phyloP scores from a whole-genome alignment of 768 basidiomycete genomes.

The Suillus cothurnatus region DNA sequence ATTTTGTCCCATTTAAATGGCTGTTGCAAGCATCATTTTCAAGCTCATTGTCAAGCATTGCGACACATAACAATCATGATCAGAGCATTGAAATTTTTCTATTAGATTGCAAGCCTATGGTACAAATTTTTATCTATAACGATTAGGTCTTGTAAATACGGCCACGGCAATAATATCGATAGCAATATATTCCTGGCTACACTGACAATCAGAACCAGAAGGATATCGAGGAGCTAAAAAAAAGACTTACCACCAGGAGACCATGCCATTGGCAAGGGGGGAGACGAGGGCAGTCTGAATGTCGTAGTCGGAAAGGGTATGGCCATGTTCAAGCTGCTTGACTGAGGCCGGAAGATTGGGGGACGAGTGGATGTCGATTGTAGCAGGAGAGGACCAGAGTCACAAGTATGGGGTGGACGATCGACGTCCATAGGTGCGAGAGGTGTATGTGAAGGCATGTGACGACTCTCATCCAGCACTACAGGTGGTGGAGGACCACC shows the following conservation, averaged over 20 bases:
- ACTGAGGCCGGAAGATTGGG: too few species aligned
- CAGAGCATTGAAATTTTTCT: background rate
- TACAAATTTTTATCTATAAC: background rate
- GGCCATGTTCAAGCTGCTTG: too few species aligned
- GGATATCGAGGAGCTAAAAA: background rate
- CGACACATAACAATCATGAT: background rate
- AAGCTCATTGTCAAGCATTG: slow-evolving; percentile 2
- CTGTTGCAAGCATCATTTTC: background rate
- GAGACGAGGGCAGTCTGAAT: too few species aligned
- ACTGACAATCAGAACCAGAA: background rate
- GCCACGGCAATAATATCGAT: background rate
- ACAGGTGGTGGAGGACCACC: too few species aligned
- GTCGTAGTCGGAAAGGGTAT: too few species aligned
- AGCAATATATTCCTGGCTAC: background rate
- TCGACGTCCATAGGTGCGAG: too few species aligned
- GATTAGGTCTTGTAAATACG: background rate
- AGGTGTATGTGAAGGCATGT: too few species aligned
- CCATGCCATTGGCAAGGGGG: background rate
- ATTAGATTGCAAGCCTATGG: background rate
- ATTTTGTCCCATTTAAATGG: background rate
- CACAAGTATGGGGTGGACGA: too few species aligned
- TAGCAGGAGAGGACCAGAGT: too few species aligned
- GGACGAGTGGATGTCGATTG: too few species aligned
- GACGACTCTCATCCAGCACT: too few species aligned
- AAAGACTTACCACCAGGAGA: background rate